Evolutionary conservation across 2,329 filamentous ascomycete species (phyloP).

Genomic region (Allantophomopsis lycopodina): DNA sequence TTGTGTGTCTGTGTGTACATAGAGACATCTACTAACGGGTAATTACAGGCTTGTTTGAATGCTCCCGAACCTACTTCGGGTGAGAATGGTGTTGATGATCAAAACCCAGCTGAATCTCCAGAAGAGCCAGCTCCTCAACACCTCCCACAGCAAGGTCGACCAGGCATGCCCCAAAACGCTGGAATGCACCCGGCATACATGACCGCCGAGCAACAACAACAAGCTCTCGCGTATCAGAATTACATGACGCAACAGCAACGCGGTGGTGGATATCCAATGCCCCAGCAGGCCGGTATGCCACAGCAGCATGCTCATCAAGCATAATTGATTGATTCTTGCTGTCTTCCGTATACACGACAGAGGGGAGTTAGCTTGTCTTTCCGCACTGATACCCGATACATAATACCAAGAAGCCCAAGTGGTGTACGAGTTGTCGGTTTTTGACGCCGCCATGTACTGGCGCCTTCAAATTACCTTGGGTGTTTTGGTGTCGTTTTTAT

Average conservation of each 20-base stretch:
- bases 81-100: slow-evolving; percentile 69
- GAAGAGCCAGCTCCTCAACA: slow-evolving; percentile 74
- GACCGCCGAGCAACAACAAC: slow-evolving; percentile 50
- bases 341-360: slow-evolving; percentile 9
- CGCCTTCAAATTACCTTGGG: too few species aligned
- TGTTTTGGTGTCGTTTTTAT: too few species aligned
- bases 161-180: slow-evolving; percentile 48
- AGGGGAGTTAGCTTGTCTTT: slow-evolving; percentile 16
- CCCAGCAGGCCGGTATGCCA: slow-evolving; percentile 63
- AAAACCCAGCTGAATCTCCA: slow-evolving; percentile 72
- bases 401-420: slow-evolving; percentile 21
- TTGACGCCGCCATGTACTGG: too few species aligned
- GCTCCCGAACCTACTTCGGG: slow-evolving; percentile 79
- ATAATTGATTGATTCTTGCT: slow-evolving; percentile 27
- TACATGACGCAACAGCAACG: slow-evolving; percentile 59
- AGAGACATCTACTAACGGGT: slow-evolving; percentile 17
- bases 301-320: slow-evolving; percentile 74
- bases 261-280: slow-evolving; percentile 66
- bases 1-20: background rate
- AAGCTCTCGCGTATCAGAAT: slow-evolving; percentile 71
- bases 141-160: slow-evolving; percentile 48
- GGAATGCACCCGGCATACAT: slow-evolving; percentile 56
- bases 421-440: background rate
- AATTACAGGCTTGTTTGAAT: slow-evolving; percentile 78
- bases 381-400: slow-evolving; percentile 45